phyloP scores from a whole-genome alignment of 768 basidiomycete genomes.

The Rhodotorula paludigena region DNA sequence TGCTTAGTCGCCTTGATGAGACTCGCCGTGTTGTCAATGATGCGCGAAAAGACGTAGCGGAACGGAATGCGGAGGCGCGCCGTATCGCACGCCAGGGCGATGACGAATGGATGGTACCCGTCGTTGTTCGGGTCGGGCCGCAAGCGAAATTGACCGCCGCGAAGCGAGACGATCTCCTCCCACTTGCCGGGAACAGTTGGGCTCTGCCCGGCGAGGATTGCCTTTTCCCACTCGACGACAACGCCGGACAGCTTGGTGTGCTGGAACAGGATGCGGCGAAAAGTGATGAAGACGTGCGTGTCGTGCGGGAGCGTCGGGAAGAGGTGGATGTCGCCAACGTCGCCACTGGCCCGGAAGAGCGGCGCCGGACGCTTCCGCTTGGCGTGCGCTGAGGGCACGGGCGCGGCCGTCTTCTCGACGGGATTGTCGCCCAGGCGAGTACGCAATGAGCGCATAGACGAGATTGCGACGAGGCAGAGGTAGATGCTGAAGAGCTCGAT shows the following conservation, averaged over 20 bases:
- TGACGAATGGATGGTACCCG: slow-evolving; percentile 34
- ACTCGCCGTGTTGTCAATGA: slow-evolving; percentile 66
- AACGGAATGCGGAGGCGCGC: slow-evolving; percentile 72
- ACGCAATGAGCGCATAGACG: slow-evolving; percentile 26
- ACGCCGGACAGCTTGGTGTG: slow-evolving; percentile 36
- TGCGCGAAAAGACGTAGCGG: slow-evolving; percentile 67
- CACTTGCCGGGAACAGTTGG: slow-evolving; percentile 54
- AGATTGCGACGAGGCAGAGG: slow-evolving; percentile 47
- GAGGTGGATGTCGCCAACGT: slow-evolving; percentile 27
- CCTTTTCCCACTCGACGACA: slow-evolving; percentile 49
- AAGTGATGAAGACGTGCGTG: slow-evolving; percentile 45
- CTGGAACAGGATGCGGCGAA: slow-evolving; percentile 37
- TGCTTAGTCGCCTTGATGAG: slow-evolving; percentile 71
- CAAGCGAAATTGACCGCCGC: slow-evolving; percentile 47
- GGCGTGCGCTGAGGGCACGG: neutral
- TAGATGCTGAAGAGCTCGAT: slow-evolving; percentile 62
- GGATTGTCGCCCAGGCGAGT: slow-evolving; percentile 4
- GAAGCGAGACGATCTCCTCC: slow-evolving; percentile 68
- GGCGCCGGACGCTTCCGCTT: slow-evolving; percentile 14
- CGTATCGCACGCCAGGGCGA: slow-evolving; percentile 60
- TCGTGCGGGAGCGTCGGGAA: slow-evolving; percentile 47
- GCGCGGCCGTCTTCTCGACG: neutral
- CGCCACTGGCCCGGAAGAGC: slow-evolving; percentile 14
- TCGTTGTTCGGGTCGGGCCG: slow-evolving; percentile 39
- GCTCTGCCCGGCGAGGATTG: slow-evolving; percentile 58